phyloP scores from a whole-genome alignment of 176 grass and related monocot genomes.

The Hsuehochloa calcarea region DNA sequence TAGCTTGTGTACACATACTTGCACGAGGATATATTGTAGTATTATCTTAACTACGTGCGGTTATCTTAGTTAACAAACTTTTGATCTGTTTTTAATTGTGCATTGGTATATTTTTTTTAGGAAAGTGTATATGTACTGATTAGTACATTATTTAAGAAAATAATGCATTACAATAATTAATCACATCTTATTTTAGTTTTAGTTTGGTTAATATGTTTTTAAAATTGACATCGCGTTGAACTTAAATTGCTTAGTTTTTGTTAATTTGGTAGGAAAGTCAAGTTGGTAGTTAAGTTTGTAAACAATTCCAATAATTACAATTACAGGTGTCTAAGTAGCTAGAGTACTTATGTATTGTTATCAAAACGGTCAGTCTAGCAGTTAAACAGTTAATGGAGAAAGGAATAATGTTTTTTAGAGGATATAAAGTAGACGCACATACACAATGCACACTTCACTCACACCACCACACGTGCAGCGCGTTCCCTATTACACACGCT shows the following conservation, averaged over 20 bases:
- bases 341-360: too few relatives aligned
- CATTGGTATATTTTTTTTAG: background rate
- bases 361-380: too few relatives aligned
- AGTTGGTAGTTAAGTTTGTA: background rate
- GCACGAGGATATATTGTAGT: background rate
- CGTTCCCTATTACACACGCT: too few relatives aligned
- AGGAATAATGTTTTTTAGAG: too few relatives aligned
- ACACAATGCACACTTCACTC: too few relatives aligned
- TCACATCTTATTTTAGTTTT: background rate
- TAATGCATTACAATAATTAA: background rate
- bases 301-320: background rate
- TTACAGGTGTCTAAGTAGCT: background rate
- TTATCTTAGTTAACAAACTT: background rate
- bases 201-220: background rate
- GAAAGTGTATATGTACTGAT: background rate
- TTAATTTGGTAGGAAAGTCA: background rate
- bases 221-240: background rate
- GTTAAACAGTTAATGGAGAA: too few relatives aligned
- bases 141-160: background rate
- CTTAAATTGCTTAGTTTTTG: background rate
- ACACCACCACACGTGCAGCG: too few relatives aligned
- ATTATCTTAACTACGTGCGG: background rate
- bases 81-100: background rate
- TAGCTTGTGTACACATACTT: slow-evolving; percentile 9
- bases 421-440: too few relatives aligned